Base-by-base conservation (phyloP, 768 basidiomycete species). In the Xerocomus spinulosus region DNA sequence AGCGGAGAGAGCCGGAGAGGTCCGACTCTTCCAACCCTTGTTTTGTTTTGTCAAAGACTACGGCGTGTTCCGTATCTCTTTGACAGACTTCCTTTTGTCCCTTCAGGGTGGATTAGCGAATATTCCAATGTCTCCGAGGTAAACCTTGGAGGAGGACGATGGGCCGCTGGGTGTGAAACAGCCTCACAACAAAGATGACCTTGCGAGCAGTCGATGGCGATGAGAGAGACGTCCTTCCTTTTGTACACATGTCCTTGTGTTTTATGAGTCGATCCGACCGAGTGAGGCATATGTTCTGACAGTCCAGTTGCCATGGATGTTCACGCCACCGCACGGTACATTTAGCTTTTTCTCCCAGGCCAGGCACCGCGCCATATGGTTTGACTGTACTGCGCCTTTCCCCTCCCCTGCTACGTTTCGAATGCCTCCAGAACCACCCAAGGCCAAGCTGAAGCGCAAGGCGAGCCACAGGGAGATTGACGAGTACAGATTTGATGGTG, bases 361-460 rank as follows among this genome's bases (percentile, higher is more conserved):
- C 47, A 45, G 37, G 45, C 45, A 53, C 46, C 51, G 57, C 49
- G 43, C 52, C 32, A 20, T 24, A 40, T 42, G 44, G 44, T 48
- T 49, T 46, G 29, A 48, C 39, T n/a, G 36, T 39, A 14, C 20
- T 42, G n/a, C n/a, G n/a, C 47, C 17, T 54, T 51, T 42, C 9
- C 25, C 42, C 32, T 44, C 47, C 45, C 20, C 46, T 49, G 36
- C 51, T 20, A 18, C 48, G 10, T 5, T 14, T 38, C 48, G 42
- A 30, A 83, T 83, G 82, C 80, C 82, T 30, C 73, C 73, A 44
- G 82, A 83, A 61, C 73, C 71, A 1, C 70, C 73, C 17, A 79
- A 78, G 58, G 56, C 68, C 25, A 80, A 73, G 58, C 58, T 77
- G 35, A 80, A 76, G 50, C 74, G 80, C 40, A 73, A 73, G 38